Base-by-base conservation (phyloP, 225 moss, liverwort and hornwort genomes). In the Pseudoscleropodium purum region DNA sequence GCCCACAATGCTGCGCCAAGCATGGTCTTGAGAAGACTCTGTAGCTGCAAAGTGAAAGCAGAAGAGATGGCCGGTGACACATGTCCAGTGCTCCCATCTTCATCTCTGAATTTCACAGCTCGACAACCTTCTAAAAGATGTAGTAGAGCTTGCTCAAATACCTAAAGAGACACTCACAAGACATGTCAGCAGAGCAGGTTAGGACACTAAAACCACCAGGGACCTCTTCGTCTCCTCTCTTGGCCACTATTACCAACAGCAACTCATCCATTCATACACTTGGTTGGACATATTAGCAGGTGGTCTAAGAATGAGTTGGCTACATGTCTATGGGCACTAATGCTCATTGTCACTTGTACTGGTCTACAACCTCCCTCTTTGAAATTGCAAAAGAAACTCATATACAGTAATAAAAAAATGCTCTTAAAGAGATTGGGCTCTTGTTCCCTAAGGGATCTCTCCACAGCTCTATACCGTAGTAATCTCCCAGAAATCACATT, bases 111-210 rank as follows among this genome's bases (percentile, higher is more conserved):
- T 27, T 87, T 89, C 52, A 94, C 86, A 59, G 89, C 93, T 90
- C 93, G 92, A 86, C 94, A 93, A n/a, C 95, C 95, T 92, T 96
- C 96, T 62, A 98, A 91, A 39, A 98, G 93, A 87, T 91, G 90
- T 47, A 85, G 77, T 37, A 98, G 91, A 78, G 96, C 95, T 93
- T 96, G 97, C 90, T 98, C 98, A 93, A 92, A 87, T 88, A 84
- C 85, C 83, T 73, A 23, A 30, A 88, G 26, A 59, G 34, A 79
- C 64, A 43, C 27, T 63, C 70, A 69, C 87, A 85, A 41, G 33
- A 62, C 77, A 74, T 54, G 56, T 63, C 89, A 83, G 57, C 67
- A 80, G 57, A 56, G 85, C 56, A 75, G 56, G 43, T 52, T n/a
- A 51, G 62, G 6, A 62, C 5, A 62, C 18, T 47, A 36, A 47